A percentile compares a stretch with the other conserved stretches of the same genome.
Conservation (phyloP, 306 rosid genomes). For the Fragaria iinumae region DNA sequence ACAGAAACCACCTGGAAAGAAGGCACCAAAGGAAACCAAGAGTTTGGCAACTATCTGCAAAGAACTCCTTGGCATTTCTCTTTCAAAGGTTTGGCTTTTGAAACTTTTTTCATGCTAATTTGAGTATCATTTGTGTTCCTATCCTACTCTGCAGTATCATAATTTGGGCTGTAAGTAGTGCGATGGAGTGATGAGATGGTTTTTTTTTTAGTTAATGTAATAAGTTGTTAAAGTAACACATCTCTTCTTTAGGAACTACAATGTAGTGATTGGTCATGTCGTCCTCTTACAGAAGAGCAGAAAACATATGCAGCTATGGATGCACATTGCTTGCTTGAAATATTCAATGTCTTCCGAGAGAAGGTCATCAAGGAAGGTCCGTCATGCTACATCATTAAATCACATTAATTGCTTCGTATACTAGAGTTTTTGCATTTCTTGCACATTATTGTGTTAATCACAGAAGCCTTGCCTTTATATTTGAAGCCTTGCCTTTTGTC, state of each 20-base stretch:
- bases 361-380: slow-evolving; percentile 69
- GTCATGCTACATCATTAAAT: slow-evolving; percentile 19
- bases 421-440: neutral
- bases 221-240: slow-evolving; percentile 38
- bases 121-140: neutral
- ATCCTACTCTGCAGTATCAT: neutral
- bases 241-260: slow-evolving; percentile 82
- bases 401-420: neutral
- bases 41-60: slow-evolving; percentile 73
- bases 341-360: slow-evolving; percentile 62
- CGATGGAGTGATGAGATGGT: neutral
- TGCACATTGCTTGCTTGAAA: slow-evolving; percentile 89
- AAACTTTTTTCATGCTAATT: slow-evolving; percentile 4
- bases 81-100: slow-evolving; percentile 71
- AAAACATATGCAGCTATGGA: slow-evolving; percentile 82
- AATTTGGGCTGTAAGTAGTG: neutral
- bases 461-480: too few relatives aligned
- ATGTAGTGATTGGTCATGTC: slow-evolving; percentile 97
- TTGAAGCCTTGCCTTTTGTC: slow-evolving; percentile 14
- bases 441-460: neutral
- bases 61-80: slow-evolving; percentile 67
- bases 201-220: slow-evolving; percentile 22
- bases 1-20: slow-evolving; percentile 59
- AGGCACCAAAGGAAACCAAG: slow-evolving; percentile 53
- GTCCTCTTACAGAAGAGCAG: slow-evolving; percentile 96